These are phyloP conservation scores for Neofusicoccum ribis DNA, from an alignment of 2,329 filamentous ascomycete genomes.

Conservation along the genomic window DNA sequence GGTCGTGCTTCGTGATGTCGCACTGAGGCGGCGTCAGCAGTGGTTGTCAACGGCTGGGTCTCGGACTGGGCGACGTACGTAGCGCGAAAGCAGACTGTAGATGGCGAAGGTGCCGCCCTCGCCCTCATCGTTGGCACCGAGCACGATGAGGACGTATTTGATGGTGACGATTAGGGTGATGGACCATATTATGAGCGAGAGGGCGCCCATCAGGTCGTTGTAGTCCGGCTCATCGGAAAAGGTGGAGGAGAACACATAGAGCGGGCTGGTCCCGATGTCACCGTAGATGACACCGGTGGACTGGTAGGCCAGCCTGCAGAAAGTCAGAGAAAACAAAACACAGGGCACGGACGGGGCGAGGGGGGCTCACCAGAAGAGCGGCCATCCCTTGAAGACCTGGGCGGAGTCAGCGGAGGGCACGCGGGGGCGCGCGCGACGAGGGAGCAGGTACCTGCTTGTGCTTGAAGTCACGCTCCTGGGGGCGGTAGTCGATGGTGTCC, in stretches of 20 bases:
- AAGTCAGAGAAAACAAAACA: slow-evolving; percentile 1
- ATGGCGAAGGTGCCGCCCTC: slow-evolving; percentile 70
- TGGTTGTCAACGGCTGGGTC: no score
- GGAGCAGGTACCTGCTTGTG: slow-evolving; percentile 20
- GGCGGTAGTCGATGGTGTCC: slow-evolving; percentile 15
- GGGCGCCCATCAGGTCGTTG: slow-evolving; percentile 62
- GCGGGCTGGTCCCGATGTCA: slow-evolving; percentile 67
- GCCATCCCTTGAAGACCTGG: slow-evolving; percentile 22
- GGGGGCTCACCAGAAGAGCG: slow-evolving; percentile 18
- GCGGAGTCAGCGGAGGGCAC: background rate
- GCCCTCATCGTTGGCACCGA: slow-evolving; percentile 68
- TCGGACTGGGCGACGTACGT: slow-evolving; percentile 40
- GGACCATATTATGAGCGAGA: slow-evolving; percentile 70
- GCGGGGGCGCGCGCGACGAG: background rate
- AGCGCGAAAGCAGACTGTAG: slow-evolving; percentile 62
- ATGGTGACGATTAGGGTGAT: slow-evolving; percentile 68
- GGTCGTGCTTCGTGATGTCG: slow-evolving; percentile 62
- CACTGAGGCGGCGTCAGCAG: slow-evolving; percentile 39
- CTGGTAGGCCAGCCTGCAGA: slow-evolving; percentile 60
- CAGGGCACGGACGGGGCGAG: slow-evolving; percentile 21
- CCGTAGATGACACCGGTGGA: slow-evolving; percentile 68
- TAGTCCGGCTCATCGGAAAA: slow-evolving; percentile 58
- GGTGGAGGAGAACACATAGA: slow-evolving; percentile 71
- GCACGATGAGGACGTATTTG: slow-evolving; percentile 68
- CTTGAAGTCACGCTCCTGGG: slow-evolving; percentile 22